Evolutionary conservation across 345 rosid species (phyloP), one percentile per base, ranked within the genome.

Genomic region (Linum tenue): DNA sequence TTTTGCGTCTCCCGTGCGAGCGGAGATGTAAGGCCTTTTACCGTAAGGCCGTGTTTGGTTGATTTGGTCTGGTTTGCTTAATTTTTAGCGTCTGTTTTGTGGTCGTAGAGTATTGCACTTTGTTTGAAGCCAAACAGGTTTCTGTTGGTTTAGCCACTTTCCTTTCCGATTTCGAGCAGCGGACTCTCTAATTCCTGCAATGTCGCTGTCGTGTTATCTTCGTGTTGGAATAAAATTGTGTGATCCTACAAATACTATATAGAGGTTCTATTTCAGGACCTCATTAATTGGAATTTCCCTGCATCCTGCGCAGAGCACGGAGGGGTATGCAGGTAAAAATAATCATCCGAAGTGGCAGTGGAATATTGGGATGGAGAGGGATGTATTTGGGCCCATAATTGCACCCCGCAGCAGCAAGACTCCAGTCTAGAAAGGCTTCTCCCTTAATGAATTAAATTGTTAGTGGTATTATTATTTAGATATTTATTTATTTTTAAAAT

Each of bases 11-110:
- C 9, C 14, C 7, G 37, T 55, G 73, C 65, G 39, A 16, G 11
- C 11, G 8, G 75, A 64, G 80, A 79, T 82, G 83, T 71, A 65
- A 73, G 72, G 10, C 50, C 12, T 48, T 48, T 48, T 42, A 42
- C 8, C 1, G 1, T 3, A 55, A 40, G 56, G 56, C 42, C 17
- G 35, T 64, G 67, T 44, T 63, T 56, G 61, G 6, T 2, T 66
- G 14, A 22, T 22, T 17, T 8, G 51, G 12, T 55, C 22, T 57
- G n/a, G 12, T 48, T 8, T 40, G 0, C 39, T 2, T 39, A 38
- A n/a, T 16, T 63, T 61, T 22, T 17, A n/a, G 9, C 8, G 37
- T 35, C 2, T 2, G 17, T 56, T 36, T 55, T 37, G 58, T 6
- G 7, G 53, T 7, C 5, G 44, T 7, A 48, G 53, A 8, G 53